phyloP scores from a whole-genome alignment of 345 rosid genomes.

The Pseudoturritis turrita region DNA sequence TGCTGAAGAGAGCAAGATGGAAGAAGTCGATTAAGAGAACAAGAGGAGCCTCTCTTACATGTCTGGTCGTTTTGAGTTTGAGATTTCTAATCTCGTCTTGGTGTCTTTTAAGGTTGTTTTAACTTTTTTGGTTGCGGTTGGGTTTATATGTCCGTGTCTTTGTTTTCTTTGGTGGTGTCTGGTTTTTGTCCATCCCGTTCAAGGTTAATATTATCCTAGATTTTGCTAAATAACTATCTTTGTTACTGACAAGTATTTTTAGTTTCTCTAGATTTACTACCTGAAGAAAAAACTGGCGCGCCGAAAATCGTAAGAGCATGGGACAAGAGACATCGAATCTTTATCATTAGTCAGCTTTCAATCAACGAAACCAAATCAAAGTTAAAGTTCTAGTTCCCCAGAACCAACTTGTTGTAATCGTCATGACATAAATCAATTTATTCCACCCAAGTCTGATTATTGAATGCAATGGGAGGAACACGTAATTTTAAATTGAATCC shows the following conservation, averaged over 20 bases:
- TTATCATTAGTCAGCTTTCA: no score
- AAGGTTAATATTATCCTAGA: background rate
- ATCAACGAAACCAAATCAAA: no score
- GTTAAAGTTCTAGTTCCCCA: no score
- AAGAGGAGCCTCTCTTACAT: background rate
- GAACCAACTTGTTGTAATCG: no score
- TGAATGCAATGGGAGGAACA: background rate
- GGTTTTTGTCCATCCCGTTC: background rate
- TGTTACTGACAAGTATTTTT: background rate
- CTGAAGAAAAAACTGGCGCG: no score
- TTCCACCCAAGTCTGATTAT: no score
- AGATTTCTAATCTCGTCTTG: background rate
- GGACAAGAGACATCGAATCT: no score
- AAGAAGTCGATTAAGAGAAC: slow-evolving; percentile 61
- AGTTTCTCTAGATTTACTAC: no score
- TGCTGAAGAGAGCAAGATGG: slow-evolving; percentile 96
- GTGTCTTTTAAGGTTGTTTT: background rate
- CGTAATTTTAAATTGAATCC: background rate
- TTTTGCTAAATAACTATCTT: background rate
- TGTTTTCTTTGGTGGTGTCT: background rate
- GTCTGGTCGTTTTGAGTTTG: background rate
- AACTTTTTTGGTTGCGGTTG: background rate
- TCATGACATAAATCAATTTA: no score
- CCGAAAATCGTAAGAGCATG: no score
- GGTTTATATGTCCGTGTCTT: background rate